Percentiles rank a stretch among this genome's conserved stretches.
phyloP scores from a whole-genome alignment of 257 asterid genomes.

The Echium plantagineum region DNA sequence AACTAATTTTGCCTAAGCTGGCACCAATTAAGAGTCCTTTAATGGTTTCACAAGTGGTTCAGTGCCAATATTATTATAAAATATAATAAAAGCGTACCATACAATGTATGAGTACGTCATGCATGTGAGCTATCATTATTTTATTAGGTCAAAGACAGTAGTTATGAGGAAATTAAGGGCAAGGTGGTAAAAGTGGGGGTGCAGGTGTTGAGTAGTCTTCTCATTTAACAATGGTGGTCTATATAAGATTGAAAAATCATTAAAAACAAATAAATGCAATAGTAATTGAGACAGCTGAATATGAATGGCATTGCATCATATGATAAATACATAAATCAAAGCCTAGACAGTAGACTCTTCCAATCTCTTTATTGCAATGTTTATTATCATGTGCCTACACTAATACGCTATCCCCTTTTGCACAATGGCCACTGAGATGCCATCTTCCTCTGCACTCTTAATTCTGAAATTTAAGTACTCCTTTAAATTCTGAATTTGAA shows the following conservation, averaged over 20 bases:
- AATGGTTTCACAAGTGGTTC: constrained; percentile 16
- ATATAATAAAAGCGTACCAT: constrained; percentile 16
- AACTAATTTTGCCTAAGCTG: background rate
- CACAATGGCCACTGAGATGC: background rate
- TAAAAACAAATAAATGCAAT: constrained; percentile 73
- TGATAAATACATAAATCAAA: constrained; percentile 65
- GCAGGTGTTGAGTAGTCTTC: constrained; percentile 4
- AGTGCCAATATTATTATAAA: constrained; percentile 14
- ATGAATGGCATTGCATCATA: constrained; percentile 56
- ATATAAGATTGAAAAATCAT: constrained; percentile 55
- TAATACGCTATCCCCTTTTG: too few species aligned
- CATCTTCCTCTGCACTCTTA: background rate
- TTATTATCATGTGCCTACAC: background rate
- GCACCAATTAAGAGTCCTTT: constrained; percentile 4
- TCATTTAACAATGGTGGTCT: constrained; percentile 7
- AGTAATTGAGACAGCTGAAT: constrained; percentile 89
- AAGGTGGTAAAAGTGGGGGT: constrained; percentile 18
- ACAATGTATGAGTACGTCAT: constrained; percentile 13
- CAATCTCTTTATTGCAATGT: background rate
- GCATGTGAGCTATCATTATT: constrained; percentile 29
- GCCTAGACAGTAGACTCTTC: constrained; percentile 16
- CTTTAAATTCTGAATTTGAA: too few species aligned
- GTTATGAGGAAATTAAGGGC: constrained; percentile 8
- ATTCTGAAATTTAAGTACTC: too few species aligned
- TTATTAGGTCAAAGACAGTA: constrained; percentile 22